Conservation (phyloP, 257 asterid species). For the Verbena officinalis region DNA sequence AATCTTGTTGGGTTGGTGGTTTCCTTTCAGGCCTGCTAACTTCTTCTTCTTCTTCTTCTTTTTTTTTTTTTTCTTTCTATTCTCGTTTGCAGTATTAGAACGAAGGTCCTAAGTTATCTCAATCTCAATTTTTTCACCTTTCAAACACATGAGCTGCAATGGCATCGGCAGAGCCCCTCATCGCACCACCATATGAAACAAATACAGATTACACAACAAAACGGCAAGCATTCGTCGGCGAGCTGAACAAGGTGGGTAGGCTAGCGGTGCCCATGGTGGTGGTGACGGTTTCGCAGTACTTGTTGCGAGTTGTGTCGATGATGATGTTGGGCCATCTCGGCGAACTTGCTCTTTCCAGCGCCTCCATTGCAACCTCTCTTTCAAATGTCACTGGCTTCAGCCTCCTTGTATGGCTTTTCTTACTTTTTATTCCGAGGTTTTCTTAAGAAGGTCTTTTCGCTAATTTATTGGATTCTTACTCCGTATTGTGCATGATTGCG, state of each 20-base stretch:
- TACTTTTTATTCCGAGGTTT: background rate
- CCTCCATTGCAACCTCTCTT: constrained; percentile 52
- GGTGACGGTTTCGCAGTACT: constrained; percentile 42
- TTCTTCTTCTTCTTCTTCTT: too few species aligned
- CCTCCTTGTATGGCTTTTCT: constrained; percentile 40
- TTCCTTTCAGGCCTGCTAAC: too few species aligned
- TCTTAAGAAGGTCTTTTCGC: too few species aligned
- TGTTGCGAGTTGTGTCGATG: constrained; percentile 45
- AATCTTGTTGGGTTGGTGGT: too few species aligned
- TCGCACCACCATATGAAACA: background rate
- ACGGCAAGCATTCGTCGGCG: constrained; percentile 30
- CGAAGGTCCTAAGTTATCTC: too few species aligned
- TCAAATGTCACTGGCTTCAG: constrained; percentile 53
- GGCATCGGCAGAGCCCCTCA: constrained; percentile 29
- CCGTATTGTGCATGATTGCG: background rate
- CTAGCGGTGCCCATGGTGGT: constrained; percentile 54
- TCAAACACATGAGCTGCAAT: too few species aligned
- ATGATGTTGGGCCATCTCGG: constrained; percentile 60
- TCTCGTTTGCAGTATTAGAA: too few species aligned
- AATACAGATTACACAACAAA: constrained; percentile 4
- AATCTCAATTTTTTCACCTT: too few species aligned
- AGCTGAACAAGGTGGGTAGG: constrained; percentile 34
- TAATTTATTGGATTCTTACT: background rate
- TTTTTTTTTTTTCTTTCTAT: too few species aligned
- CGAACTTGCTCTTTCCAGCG: constrained; percentile 54